Evolutionary conservation across 1,139 yeast genomes (phyloP).

Genomic region (Taphrina pruni): DNA sequence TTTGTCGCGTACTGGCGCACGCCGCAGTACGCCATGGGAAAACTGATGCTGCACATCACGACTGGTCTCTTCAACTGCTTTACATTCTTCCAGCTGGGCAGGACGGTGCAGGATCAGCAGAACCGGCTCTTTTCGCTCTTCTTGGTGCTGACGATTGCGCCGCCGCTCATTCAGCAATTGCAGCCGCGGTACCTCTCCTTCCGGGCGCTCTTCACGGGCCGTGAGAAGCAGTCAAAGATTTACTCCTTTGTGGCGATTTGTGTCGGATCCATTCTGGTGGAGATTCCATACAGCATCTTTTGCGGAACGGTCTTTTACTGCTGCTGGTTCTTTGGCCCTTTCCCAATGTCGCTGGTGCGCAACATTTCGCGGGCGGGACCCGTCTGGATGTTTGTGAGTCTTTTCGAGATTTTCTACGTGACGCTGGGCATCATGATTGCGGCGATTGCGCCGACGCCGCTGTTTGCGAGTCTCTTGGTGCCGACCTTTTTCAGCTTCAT

Average conservation of each 20-base stretch:
- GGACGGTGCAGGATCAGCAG: slow-evolving; percentile 51
- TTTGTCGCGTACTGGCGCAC: slow-evolving; percentile 75
- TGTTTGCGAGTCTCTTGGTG: slow-evolving; percentile 64
- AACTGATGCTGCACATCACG: slow-evolving; percentile 61
- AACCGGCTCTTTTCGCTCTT: slow-evolving; percentile 57
- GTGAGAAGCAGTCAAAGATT: slow-evolving; percentile 68
- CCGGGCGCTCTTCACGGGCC: slow-evolving; percentile 79
- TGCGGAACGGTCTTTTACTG: slow-evolving; percentile 71
- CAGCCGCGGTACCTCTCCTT: slow-evolving; percentile 60
- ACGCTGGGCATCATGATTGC: slow-evolving; percentile 63
- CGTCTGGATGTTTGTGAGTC: slow-evolving; percentile 60
- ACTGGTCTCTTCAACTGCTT: slow-evolving; percentile 62
- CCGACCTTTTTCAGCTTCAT: slow-evolving; percentile 62
- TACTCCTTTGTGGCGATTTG: slow-evolving; percentile 68
- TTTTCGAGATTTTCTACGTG: slow-evolving; percentile 64
- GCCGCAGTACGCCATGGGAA: slow-evolving; percentile 63
- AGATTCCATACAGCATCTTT: slow-evolving; percentile 74
- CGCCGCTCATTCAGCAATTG: slow-evolving; percentile 64
- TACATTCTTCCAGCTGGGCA: slow-evolving; percentile 55
- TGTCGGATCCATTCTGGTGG: slow-evolving; percentile 69
- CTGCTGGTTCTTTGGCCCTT: slow-evolving; percentile 67
- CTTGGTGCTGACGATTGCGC: slow-evolving; percentile 61
- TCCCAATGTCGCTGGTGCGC: slow-evolving; percentile 54
- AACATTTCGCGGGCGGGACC: slow-evolving; percentile 56
- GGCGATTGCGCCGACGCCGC: slow-evolving; percentile 66